Conservation (phyloP, 2,329 filamentous ascomycete genomes). For the Fusarium lyarnte region DNA sequence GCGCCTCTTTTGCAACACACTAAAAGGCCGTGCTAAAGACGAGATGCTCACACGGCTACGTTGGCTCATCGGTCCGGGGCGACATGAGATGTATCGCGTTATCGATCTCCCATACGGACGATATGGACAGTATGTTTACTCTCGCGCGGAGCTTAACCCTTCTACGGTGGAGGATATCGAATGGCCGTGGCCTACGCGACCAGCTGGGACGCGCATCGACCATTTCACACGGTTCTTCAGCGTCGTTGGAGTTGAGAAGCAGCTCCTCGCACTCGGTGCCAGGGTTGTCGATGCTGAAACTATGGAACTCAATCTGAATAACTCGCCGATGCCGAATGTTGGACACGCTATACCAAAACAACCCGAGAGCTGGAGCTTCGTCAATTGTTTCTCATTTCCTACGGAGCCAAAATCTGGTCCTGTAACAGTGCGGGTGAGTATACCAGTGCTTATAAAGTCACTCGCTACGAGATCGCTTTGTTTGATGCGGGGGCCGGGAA, state of each 20-base stretch:
- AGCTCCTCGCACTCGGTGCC: conserved; percentile 39
- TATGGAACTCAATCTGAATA: conserved; percentile 35
- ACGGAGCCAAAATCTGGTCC: conserved; percentile 16
- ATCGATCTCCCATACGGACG: conserved; percentile 41
- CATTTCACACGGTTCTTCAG: conserved; percentile 32
- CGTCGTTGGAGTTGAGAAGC: conserved; percentile 40
- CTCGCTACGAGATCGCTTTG: conserved; percentile 34
- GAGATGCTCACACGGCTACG: conserved; percentile 40
- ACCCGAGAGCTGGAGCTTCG: conserved; percentile 43
- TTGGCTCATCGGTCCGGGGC: conserved; percentile 39
- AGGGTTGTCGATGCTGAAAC: conserved; percentile 38
- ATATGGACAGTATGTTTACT: conserved; percentile 38
- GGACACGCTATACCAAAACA: conserved; percentile 13
- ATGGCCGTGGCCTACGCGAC: conserved; percentile 31
- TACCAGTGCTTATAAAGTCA: conserved; percentile 26
- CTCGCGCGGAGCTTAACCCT: conserved; percentile 33
- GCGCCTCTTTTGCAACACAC: conserved; percentile 32
- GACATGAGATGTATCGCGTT: conserved; percentile 37
- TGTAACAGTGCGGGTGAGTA: conserved; percentile 32
- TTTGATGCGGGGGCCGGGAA: conserved; percentile 40
- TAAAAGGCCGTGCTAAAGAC: conserved; percentile 28
- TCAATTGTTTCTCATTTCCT: conserved; percentile 39
- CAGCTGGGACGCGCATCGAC: conserved; percentile 11
- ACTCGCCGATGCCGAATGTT: conserved; percentile 7
- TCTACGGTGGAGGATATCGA: conserved; percentile 23